These are phyloP conservation scores for Friedmanniomyces simplex DNA, from an alignment of 495 filamentous ascomycete genomes.

Conservation along the genomic window DNA sequence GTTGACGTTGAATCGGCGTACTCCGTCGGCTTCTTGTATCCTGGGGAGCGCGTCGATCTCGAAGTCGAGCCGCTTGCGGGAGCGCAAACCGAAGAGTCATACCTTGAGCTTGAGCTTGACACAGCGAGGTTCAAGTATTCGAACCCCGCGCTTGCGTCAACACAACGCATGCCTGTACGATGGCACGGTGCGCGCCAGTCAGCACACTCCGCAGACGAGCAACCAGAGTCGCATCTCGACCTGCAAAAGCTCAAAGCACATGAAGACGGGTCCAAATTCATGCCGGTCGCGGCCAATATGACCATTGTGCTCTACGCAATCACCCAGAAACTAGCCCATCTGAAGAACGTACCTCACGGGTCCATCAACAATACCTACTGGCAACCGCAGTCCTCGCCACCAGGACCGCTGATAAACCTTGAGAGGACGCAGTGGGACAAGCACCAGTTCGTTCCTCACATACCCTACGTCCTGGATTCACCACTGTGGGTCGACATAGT, in stretches of 20 bases:
- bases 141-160: conserved; percentile 36
- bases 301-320: conserved; percentile 41
- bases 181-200: neutral
- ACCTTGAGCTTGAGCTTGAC: conserved; percentile 34
- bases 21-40: conserved; percentile 37
- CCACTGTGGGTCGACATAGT: conserved; percentile 39
- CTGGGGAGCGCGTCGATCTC: conserved; percentile 43
- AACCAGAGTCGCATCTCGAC: neutral
- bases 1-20: conserved; percentile 23
- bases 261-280: neutral
- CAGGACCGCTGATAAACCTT: conserved; percentile 11
- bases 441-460: conserved; percentile 23
- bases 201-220: neutral
- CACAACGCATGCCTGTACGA: conserved; percentile 35
- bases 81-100: neutral
- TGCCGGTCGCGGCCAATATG: conserved; percentile 22
- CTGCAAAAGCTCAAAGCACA: neutral
- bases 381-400: conserved; percentile 10
- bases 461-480: conserved; percentile 14
- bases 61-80: conserved; percentile 19
- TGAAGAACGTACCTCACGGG: conserved; percentile 48
- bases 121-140: conserved; percentile 39
- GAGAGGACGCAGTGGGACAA: conserved; percentile 14
- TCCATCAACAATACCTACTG: conserved; percentile 23
- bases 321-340: conserved; percentile 49